These are phyloP conservation scores for Pythium vanterpoolii DNA, from an alignment of 352 stramenopile genomes.

Conservation along the genomic window DNA sequence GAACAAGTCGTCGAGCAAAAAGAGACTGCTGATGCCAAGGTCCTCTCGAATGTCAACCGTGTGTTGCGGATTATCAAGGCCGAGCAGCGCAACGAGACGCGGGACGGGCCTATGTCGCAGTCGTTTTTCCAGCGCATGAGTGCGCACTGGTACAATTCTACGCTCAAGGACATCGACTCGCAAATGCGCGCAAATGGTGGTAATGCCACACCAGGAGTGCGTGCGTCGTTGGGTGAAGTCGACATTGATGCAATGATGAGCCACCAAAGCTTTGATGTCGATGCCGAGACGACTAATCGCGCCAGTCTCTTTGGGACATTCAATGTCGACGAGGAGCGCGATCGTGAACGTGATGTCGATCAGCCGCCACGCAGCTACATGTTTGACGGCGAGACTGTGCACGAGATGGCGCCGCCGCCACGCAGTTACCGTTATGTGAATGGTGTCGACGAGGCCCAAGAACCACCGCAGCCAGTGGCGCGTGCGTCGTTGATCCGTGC, in stretches of 20 bases:
- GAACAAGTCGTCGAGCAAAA: conserved; percentile 24
- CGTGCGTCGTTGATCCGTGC: conserved; percentile 58
- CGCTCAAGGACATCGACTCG: conserved; percentile 38
- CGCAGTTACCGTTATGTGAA: conserved; percentile 59
- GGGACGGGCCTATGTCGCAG: conserved; percentile 33
- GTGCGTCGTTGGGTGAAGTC: conserved; percentile 15
- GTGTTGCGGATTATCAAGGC: conserved; percentile 69
- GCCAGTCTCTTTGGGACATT: conserved; percentile 51
- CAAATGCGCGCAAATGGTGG: conserved; percentile 8
- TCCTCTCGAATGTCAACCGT: conserved; percentile 73
- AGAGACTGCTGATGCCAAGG: conserved; percentile 28
- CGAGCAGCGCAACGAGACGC: conserved; percentile 47
- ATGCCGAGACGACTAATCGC: conserved; percentile 30
- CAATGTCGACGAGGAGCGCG: conserved; percentile 16
- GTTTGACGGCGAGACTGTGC: conserved; percentile 48
- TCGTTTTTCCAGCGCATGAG: conserved; percentile 65
- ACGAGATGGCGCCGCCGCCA: conserved; percentile 48
- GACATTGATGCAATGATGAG: conserved; percentile 15
- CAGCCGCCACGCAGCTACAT: conserved; percentile 69
- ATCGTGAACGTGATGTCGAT: conserved; percentile 11
- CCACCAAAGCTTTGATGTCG: conserved; percentile 52
- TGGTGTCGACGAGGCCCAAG: conserved; percentile 11
- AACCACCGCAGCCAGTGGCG: conserved; percentile 39
- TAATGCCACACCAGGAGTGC: background rate
- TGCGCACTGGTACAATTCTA: conserved; percentile 68